Evolutionary conservation across 768 basidiomycete genomes (phyloP).

Genomic region (Pilatotrama ljubarskyi): DNA sequence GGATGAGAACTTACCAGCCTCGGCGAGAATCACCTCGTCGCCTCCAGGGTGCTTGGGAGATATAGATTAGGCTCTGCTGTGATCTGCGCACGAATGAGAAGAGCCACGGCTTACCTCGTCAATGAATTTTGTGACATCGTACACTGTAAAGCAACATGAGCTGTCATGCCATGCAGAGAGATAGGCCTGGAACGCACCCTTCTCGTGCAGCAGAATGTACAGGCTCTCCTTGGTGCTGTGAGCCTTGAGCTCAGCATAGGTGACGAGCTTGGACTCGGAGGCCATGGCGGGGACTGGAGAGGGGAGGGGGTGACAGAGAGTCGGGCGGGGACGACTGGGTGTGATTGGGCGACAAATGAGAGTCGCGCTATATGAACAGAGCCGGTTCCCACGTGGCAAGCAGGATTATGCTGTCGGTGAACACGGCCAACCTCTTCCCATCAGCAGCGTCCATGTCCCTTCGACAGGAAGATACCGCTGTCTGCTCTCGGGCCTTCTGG

Average conservation of each 20-base stretch:
- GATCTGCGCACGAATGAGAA: not conserved
- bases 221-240: constrained; percentile 75
- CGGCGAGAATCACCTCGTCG: constrained; percentile 94
- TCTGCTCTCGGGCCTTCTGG: not conserved
- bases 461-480: too few relatives aligned
- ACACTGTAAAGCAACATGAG: constrained; percentile 56
- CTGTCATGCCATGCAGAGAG: constrained; percentile 1
- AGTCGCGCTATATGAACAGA: constrained; percentile 21
- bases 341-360: constrained; percentile 19
- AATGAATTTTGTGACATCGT: constrained; percentile 90
- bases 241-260: constrained; percentile 74
- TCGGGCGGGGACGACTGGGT: constrained; percentile 12
- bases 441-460: not conserved
- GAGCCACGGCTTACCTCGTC: constrained; percentile 69
- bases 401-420: constrained; percentile 20
- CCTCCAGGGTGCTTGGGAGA: constrained; percentile 85
- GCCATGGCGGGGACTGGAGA: constrained; percentile 25
- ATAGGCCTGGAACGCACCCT: constrained; percentile 52
- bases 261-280: constrained; percentile 61
- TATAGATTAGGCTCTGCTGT: not conserved
- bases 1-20: constrained; percentile 67
- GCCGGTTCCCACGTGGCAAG: constrained; percentile 20
- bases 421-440: constrained; percentile 1
- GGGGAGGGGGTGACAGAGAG: constrained; percentile 23
- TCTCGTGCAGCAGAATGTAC: constrained; percentile 82